Conservation (phyloP, 192 early-diverging fungal genomes). For the Entrophospora sp. region DNA sequence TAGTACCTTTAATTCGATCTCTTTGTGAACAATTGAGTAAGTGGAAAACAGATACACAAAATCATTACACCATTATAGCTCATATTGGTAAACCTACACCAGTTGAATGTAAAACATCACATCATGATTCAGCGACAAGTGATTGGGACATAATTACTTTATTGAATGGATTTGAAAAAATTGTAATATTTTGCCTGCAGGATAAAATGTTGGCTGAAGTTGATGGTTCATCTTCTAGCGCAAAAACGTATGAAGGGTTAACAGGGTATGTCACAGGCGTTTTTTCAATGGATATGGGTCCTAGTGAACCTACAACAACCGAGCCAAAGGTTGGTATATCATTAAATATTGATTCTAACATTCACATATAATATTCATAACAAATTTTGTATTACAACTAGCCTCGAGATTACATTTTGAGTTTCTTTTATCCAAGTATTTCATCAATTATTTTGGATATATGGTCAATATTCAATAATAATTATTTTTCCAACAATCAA, state of each 20-base stretch:
- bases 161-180: constrained; percentile 47
- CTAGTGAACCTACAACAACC: constrained; percentile 3
- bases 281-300: constrained; percentile 13
- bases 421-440: constrained; percentile 36
- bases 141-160: constrained; percentile 46
- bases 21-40: constrained; percentile 53
- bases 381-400: too few relatives aligned
- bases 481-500: constrained; percentile 1
- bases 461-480: constrained; percentile 32
- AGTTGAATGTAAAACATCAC: background rate
- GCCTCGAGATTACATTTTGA: constrained; percentile 42
- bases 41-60: constrained; percentile 11
- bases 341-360: too few relatives aligned
- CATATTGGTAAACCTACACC: background rate
- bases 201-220: constrained; percentile 30
- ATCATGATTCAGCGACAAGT: background rate
- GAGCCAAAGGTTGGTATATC: constrained; percentile 20
- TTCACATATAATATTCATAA: too few relatives aligned
- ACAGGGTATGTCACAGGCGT: background rate
- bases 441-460: constrained; percentile 41
- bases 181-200: constrained; percentile 43
- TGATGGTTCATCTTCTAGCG: background rate
- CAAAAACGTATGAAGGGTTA: background rate
- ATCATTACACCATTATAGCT: background rate
- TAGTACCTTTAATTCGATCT: constrained; percentile 51